Percentiles rank a stretch among this genome's conserved stretches.
These are phyloP conservation scores for Hanseniaspora gamundiae DNA, from an alignment of 1,139 yeast genomes.

Conservation along the genomic window DNA sequence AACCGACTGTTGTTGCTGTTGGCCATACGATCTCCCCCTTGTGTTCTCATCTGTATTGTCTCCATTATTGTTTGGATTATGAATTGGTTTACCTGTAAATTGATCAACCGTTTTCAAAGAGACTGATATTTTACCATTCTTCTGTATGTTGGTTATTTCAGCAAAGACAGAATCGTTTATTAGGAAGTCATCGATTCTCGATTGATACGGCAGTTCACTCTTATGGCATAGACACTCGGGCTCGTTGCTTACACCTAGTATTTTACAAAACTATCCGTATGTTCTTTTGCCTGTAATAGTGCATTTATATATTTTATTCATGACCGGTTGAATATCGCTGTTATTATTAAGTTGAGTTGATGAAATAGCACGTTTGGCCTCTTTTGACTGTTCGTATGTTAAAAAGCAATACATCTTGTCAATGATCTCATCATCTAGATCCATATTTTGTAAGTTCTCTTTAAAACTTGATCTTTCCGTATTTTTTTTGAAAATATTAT, in stretches of 20 bases:
- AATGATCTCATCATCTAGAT: constrained; percentile 8
- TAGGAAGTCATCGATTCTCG: constrained; percentile 48
- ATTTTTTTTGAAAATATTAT: constrained; percentile 12
- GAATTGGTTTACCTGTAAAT: constrained; percentile 39
- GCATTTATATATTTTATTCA: constrained; percentile 46
- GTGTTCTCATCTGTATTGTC: constrained; percentile 8
- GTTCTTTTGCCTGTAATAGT: constrained; percentile 43
- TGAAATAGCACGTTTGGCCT: constrained; percentile 10
- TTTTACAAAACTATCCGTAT: constrained; percentile 69
- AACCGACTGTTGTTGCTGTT: constrained; percentile 8
- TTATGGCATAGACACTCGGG: constrained; percentile 65
- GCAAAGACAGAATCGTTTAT: constrained; percentile 55
- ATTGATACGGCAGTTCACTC: constrained; percentile 49
- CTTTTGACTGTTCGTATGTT: background rate
- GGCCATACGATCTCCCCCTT: too few relatives aligned
- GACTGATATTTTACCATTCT: constrained; percentile 40
- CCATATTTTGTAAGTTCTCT: constrained; percentile 9
- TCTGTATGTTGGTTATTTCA: constrained; percentile 39
- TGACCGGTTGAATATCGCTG: constrained; percentile 19
- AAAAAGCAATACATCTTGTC: constrained; percentile 1
- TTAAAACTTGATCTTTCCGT: constrained; percentile 9
- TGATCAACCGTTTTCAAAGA: constrained; percentile 74
- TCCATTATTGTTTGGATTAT: constrained; percentile 10
- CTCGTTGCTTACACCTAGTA: constrained; percentile 28
- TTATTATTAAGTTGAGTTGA: constrained; percentile 7